phyloP scores from a whole-genome alignment of 169 alveolate species.

The Plasmodium blacklocki region DNA sequence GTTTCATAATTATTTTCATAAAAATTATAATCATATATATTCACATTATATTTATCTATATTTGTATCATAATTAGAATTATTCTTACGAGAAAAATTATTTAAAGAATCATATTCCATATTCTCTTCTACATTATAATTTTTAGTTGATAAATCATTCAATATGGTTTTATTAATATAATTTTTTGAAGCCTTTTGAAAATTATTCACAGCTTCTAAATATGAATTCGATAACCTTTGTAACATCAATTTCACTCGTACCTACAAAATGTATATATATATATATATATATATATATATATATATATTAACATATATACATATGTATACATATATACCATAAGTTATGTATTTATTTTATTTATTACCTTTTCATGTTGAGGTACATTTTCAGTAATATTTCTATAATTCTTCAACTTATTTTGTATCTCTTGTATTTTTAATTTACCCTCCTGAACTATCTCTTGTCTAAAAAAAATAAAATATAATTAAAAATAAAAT shows the following conservation, averaged over 20 bases:
- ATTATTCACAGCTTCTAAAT: constrained; percentile 41
- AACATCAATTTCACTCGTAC: constrained; percentile 50
- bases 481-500: background rate
- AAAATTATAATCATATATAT: constrained; percentile 73
- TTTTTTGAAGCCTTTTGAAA: constrained; percentile 72
- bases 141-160: constrained; percentile 46
- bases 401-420: constrained; percentile 43
- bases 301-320: background rate
- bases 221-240: constrained; percentile 52
- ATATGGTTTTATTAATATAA: constrained; percentile 53
- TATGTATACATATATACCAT: background rate
- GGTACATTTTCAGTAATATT: constrained; percentile 26
- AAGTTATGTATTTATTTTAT: background rate
- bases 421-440: constrained; percentile 65
- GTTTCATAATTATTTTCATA: constrained; percentile 60
- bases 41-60: constrained; percentile 51
- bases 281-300: background rate
- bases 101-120: constrained; percentile 39
- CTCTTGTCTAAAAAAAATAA: constrained; percentile 33
- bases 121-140: constrained; percentile 13
- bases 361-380: constrained; percentile 44
- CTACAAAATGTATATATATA: constrained; percentile 1
- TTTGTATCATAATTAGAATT: constrained; percentile 48
- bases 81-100: constrained; percentile 67
- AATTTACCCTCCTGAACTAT: constrained; percentile 65